These are phyloP conservation scores for Yamadazyma atlantica DNA, from an alignment of 1,139 yeast species.

Conservation along the genomic window DNA sequence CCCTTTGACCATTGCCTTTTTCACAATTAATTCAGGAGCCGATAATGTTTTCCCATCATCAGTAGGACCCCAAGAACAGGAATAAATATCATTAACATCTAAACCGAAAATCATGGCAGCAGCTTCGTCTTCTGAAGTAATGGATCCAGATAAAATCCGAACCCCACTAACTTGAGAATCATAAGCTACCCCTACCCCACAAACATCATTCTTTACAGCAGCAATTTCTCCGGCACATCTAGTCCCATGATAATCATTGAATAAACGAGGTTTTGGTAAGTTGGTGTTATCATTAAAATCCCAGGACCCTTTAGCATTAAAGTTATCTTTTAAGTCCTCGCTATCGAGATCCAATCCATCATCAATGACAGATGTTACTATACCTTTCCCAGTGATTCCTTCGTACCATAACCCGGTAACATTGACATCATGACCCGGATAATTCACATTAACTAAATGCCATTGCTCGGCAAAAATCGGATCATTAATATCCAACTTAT, in stretches of 20 bases:
- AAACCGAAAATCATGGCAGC: slow-evolving; percentile 77
- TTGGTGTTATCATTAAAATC: slow-evolving; percentile 80
- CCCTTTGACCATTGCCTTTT: slow-evolving; percentile 81
- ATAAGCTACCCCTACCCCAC: slow-evolving; percentile 96
- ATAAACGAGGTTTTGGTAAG: slow-evolving; percentile 75
- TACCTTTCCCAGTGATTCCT: slow-evolving; percentile 78
- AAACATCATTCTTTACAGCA: slow-evolving; percentile 78
- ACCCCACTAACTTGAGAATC: slow-evolving; percentile 86
- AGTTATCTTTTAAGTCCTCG: slow-evolving; percentile 69
- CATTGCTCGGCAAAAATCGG: slow-evolving; percentile 84
- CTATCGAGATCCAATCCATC: slow-evolving; percentile 89
- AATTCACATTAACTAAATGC: slow-evolving; percentile 76
- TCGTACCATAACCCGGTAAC: slow-evolving; percentile 84
- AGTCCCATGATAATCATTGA: slow-evolving; percentile 94
- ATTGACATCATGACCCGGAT: slow-evolving; percentile 83
- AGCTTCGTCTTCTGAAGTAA: slow-evolving; percentile 89
- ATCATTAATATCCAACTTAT: slow-evolving; percentile 67
- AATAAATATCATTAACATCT: slow-evolving; percentile 85
- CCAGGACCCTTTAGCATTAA: slow-evolving; percentile 78
- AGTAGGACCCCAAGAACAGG: slow-evolving; percentile 99
- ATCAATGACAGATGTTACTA: slow-evolving; percentile 86
- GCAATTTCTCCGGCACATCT: slow-evolving; percentile 99
- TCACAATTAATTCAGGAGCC: slow-evolving; percentile 77
- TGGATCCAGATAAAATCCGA: slow-evolving; percentile 77
- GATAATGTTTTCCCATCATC: slow-evolving; percentile 89